These are phyloP conservation scores for Chimonanthus praecox DNA, from an alignment of 164 flowering plant species.

Conservation along the genomic window DNA sequence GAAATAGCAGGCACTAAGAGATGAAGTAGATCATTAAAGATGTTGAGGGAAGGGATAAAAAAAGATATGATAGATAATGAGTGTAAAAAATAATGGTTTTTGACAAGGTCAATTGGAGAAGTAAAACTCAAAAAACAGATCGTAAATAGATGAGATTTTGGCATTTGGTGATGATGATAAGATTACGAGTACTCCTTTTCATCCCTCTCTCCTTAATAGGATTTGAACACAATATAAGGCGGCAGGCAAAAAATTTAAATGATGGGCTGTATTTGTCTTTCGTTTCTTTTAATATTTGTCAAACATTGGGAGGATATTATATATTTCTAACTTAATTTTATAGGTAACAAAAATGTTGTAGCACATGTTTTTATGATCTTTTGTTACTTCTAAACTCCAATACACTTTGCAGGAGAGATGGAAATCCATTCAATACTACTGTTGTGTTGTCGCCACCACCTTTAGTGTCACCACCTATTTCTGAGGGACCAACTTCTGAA, in stretches of 20 bases:
- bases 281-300: not conserved
- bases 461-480: conserved; percentile 27
- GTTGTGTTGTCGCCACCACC: conserved; percentile 38
- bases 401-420: conserved; percentile 58
- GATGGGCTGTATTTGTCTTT: too few relatives aligned
- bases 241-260: too few relatives aligned
- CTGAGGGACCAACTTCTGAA: conserved; percentile 31
- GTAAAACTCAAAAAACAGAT: too few relatives aligned
- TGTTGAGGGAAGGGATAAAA: too few relatives aligned
- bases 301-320: not conserved
- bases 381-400: not conserved
- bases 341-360: not conserved
- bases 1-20: too few relatives aligned
- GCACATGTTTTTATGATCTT: not conserved
- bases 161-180: too few relatives aligned
- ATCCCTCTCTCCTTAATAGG: not conserved
- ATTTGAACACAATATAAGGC: not conserved
- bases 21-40: too few relatives aligned
- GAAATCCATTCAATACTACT: conserved; percentile 67
- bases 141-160: too few relatives aligned
- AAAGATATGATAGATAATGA: too few relatives aligned
- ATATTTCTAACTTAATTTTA: not conserved
- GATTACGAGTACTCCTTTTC: not conserved
- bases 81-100: too few relatives aligned
- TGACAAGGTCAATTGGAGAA: too few relatives aligned